Evolutionary conservation across 2,329 filamentous ascomycete species (phyloP).

Genomic region (Penicillium digitatum): DNA sequence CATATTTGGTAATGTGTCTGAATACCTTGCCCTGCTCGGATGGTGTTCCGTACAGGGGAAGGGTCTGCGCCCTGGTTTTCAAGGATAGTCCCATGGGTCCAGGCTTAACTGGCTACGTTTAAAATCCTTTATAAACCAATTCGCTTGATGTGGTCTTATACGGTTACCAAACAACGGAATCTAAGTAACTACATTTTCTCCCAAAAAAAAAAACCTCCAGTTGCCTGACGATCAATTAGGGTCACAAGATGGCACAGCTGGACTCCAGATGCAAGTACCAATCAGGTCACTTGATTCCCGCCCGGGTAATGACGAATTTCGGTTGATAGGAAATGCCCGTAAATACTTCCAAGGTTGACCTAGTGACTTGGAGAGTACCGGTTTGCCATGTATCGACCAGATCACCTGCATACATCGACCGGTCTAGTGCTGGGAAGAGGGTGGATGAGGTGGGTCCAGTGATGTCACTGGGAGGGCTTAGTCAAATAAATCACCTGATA

Average conservation of each 20-base stretch:
- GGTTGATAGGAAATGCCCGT: background rate
- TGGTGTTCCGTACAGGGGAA: slow-evolving; percentile 16
- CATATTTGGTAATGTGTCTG: background rate
- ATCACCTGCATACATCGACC: slow-evolving; percentile 29
- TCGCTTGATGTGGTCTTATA: background rate
- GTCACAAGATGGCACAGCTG: slow-evolving; percentile 3
- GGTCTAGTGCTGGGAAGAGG: slow-evolving; percentile 23
- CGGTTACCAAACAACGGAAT: background rate
- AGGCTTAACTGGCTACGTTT: background rate
- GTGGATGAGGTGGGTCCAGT: slow-evolving; percentile 17
- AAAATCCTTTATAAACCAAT: background rate
- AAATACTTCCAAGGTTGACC: background rate
- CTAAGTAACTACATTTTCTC: background rate
- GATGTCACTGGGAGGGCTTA: slow-evolving; percentile 23
- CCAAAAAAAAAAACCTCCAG: background rate
- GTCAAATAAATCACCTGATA: background rate
- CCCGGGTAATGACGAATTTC: slow-evolving; percentile 1
- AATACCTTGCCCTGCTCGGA: background rate
- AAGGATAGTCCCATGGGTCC: slow-evolving; percentile 12
- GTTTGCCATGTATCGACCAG: slow-evolving; percentile 7
- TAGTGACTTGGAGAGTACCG: slow-evolving; percentile 6
- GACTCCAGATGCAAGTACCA: background rate
- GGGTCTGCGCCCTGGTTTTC: background rate
- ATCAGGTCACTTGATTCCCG: slow-evolving; percentile 1
- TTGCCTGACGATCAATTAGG: slow-evolving; percentile 7